These are phyloP conservation scores for Sporothrix phasma DNA, from an alignment of 2,329 filamentous ascomycete species.

Conservation along the genomic window DNA sequence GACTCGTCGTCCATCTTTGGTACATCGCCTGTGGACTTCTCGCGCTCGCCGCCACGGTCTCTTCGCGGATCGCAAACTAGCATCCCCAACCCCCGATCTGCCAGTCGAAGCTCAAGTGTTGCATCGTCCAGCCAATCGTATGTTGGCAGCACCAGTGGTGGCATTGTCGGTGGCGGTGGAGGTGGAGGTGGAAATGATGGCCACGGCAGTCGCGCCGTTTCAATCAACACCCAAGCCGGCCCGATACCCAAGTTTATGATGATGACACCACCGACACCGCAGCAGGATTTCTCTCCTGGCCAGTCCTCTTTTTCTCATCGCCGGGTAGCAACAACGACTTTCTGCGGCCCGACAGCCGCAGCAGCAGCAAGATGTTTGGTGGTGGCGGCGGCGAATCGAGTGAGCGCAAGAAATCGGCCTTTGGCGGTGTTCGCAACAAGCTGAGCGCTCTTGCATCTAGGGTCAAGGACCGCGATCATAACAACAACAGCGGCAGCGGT, in stretches of 20 bases:
- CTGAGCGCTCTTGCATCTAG: conserved; percentile 22
- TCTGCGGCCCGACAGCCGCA: conserved; percentile 19
- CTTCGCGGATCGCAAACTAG: conserved; percentile 40
- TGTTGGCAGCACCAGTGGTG: conserved; percentile 20
- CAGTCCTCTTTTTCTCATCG: conserved; percentile 4
- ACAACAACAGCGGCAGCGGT: neutral
- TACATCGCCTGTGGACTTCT: conserved; percentile 46
- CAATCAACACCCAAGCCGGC: conserved; percentile 13
- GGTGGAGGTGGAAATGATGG: too few relatives aligned
- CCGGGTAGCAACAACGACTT: conserved; percentile 17
- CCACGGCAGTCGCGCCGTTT: too few relatives aligned
- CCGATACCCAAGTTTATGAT: conserved; percentile 34
- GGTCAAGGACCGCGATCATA: conserved; percentile 20
- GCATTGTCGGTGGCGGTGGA: neutral
- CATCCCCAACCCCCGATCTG: conserved; percentile 34
- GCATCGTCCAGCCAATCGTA: conserved; percentile 37
- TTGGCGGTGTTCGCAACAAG: conserved; percentile 20
- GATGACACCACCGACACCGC: conserved; percentile 39
- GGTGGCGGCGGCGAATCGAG: conserved; percentile 10
- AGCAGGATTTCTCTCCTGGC: conserved; percentile 6
- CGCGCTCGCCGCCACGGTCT: conserved; percentile 47
- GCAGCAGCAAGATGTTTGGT: conserved; percentile 10
- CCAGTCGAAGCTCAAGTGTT: conserved; percentile 45
- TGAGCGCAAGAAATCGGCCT: conserved; percentile 17
- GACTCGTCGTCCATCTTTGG: conserved; percentile 47